Evolutionary conservation across 805 yeast genomes (phyloP), one percentile per base, ranked within the genome.

Genomic region (Saturnispora sanitii): DNA sequence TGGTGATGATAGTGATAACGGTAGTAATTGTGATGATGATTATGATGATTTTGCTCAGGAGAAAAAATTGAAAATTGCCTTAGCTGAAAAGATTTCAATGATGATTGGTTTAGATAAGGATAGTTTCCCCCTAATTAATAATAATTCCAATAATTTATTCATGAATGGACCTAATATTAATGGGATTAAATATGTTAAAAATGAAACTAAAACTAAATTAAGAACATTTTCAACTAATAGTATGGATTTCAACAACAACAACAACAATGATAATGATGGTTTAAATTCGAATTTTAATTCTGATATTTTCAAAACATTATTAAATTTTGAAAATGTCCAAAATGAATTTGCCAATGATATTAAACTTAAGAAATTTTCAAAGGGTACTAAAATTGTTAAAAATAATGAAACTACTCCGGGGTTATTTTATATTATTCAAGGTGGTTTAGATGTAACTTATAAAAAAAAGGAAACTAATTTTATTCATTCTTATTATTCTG

Each of bases 381-480:
- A 77, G 23, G 83, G 77, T 4, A 57, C 77, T 1, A 65, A 66
- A 1, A 50, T 90, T 2, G 74, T 82, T 9, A 70, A 75, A 40
- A 83, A 82, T 45, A 76, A 80, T 37, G 72, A 77, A 12, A 68
- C 71, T 37, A 75, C 79, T 35, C 74, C 79, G 1, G 98, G 97
- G 0, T 56, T 90, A 11, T 85, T 68, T 54, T 90, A 81, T 53
- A 79, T 90, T 4, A 73, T 90, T 37, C 81, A 80, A 41, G 98
- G 98, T 2, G 51, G 67, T 4, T 60, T 90, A 28, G 86, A 82
- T 33, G 83, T 86, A 0, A 63, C 67, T 6, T 70, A 70, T 48
- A 54, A 57, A n/a, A 70, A 67, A 35, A 51, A 38, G 40, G 45
- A 48, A 18, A 49, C 51, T 22, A 53, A 46, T 33, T 53, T 47